These are phyloP conservation scores for Nicotiana noctiflora DNA, from an alignment of 257 asterid genomes.

Conservation along the genomic window DNA sequence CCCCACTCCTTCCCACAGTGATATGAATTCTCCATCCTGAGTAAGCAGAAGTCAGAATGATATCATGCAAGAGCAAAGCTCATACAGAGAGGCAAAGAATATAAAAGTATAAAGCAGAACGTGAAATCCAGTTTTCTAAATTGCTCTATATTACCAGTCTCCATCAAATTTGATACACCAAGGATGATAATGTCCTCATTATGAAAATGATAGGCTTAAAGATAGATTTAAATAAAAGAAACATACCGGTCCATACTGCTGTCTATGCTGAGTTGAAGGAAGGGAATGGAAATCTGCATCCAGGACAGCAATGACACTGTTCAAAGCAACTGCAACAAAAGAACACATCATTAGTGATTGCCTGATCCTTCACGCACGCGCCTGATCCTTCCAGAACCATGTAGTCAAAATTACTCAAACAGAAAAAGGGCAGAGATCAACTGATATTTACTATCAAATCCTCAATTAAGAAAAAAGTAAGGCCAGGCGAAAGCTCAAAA, in stretches of 20 bases:
- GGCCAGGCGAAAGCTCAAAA: background rate
- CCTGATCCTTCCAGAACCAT: background rate
- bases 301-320: conserved; percentile 92
- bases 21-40: background rate
- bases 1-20: background rate
- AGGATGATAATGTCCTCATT: background rate
- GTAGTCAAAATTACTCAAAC: background rate
- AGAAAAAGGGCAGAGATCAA: conserved; percentile 1
- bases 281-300: conserved; percentile 98
- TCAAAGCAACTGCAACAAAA: conserved; percentile 64
- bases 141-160: background rate
- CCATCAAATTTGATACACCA: background rate
- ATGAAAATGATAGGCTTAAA: conserved; percentile 4
- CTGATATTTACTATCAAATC: background rate
- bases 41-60: background rate
- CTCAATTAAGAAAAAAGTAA: background rate
- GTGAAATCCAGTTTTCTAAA: background rate
- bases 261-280: conserved; percentile 90
- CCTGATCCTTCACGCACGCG: background rate
- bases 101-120: background rate
- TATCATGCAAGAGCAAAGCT: background rate
- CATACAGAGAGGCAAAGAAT: background rate
- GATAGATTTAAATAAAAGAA: conserved; percentile 14
- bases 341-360: conserved; percentile 19
- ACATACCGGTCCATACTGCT: conserved; percentile 98